phyloP scores from a whole-genome alignment of 345 rosid genomes.

The Gynandropsis gynandra region DNA sequence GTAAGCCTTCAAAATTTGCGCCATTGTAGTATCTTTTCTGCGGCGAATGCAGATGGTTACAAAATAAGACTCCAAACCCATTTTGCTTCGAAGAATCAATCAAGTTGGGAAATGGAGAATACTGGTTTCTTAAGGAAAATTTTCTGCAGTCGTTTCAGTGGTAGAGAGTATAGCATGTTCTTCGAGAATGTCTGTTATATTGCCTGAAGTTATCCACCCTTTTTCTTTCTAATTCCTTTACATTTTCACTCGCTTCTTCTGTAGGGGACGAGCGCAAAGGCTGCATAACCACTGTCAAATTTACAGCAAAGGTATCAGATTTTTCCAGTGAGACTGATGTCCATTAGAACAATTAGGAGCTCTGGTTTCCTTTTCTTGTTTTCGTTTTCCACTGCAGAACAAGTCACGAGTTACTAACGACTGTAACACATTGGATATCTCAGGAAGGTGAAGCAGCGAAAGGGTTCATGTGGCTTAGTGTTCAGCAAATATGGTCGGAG shows the following conservation, averaged over 20 bases:
- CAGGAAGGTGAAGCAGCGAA: slow-evolving; percentile 34
- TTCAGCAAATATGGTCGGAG: slow-evolving; percentile 69
- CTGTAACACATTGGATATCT: neutral
- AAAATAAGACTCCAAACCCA: too few species aligned
- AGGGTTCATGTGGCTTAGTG: slow-evolving; percentile 45
- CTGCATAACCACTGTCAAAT: slow-evolving; percentile 44
- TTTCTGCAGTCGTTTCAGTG: too few species aligned
- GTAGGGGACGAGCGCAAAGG: slow-evolving; percentile 57
- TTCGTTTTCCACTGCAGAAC: too few species aligned
- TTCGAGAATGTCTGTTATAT: neutral
- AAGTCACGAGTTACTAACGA: neutral
- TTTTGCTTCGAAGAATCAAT: slow-evolving; percentile 1
- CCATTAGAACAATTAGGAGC: neutral
- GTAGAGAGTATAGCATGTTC: too few species aligned
- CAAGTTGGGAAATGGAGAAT: neutral
- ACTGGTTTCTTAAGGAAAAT: neutral
- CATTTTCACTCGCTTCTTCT: slow-evolving; percentile 10
- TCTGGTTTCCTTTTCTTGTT: neutral
- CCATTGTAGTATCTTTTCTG: too few species aligned
- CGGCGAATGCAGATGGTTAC: too few species aligned
- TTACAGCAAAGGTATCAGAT: slow-evolving; percentile 45
- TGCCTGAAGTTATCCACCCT: neutral
- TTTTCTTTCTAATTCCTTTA: too few species aligned
- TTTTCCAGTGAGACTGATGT: neutral
- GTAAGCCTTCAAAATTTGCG: slow-evolving; percentile 30